These are phyloP conservation scores for Alternaria longipes DNA, from an alignment of 2,329 filamentous ascomycete species.

Conservation along the genomic window DNA sequence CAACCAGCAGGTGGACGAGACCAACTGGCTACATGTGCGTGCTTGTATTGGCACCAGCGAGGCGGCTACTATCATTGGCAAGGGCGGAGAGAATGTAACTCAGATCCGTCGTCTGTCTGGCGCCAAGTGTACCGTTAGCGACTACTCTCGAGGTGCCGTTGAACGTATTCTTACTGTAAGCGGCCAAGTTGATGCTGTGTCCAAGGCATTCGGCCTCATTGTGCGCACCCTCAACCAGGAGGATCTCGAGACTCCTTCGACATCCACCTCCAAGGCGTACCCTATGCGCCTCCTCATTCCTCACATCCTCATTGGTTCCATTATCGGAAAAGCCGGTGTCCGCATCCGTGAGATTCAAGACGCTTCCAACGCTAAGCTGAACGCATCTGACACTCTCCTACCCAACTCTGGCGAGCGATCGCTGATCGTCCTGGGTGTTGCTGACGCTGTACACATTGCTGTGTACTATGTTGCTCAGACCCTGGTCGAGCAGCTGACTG, in stretches of 20 bases:
- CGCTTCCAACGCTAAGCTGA: conserved; percentile 92
- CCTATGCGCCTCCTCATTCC: conserved; percentile 94
- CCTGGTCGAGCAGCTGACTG: conserved; percentile 95
- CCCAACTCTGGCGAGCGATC: conserved; percentile 96
- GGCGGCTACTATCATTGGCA: conserved; percentile 97
- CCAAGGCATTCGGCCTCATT: conserved; percentile 98
- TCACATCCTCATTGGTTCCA: conserved; percentile 96
- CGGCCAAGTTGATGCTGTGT: conserved; percentile 93
- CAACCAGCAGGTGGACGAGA: conserved; percentile 78
- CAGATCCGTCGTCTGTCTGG: conserved; percentile 94
- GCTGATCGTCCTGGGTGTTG: conserved; percentile 96
- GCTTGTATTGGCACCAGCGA: conserved; percentile 97
- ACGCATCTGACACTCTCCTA: conserved; percentile 93
- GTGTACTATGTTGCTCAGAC: conserved; percentile 99
- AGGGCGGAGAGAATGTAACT: conserved; percentile 97
- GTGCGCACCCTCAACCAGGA: conserved; percentile 99
- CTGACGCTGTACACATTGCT: conserved; percentile 97
- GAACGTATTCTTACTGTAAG: conserved; percentile 98
- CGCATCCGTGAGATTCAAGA: conserved; percentile 99
- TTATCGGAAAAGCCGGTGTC: conserved; percentile 96
- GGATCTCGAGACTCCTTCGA: conserved; percentile 85
- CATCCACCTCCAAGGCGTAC: conserved; percentile 94
- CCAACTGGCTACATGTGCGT: conserved; percentile 94
- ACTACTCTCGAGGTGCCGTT: conserved; percentile 95
- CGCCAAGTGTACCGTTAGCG: conserved; percentile 98